These are phyloP conservation scores for Boletus coffeatus DNA, from an alignment of 1,284 basidiomycete species.

Conservation along the genomic window DNA sequence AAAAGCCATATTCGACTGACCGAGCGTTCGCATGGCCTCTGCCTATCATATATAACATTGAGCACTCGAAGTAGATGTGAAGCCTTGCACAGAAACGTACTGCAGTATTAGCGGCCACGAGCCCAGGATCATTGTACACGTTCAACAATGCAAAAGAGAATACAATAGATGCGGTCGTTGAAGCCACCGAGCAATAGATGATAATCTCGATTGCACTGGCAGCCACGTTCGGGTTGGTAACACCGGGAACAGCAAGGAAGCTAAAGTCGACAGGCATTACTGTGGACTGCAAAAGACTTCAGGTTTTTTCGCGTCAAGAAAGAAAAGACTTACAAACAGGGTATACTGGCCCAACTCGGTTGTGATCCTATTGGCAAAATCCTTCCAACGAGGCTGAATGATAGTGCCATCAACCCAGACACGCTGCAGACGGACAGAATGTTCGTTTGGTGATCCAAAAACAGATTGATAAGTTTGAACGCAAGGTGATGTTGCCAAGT, in stretches of 20 bases:
- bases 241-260: constrained; percentile 17
- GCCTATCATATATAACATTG: neutral
- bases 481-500: constrained; percentile 7
- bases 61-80: neutral
- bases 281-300: constrained; percentile 18
- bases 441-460: constrained; percentile 14
- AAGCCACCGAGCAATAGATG: constrained; percentile 14
- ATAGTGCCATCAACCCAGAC: constrained; percentile 25
- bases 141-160: constrained; percentile 19
- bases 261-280: constrained; percentile 19
- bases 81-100: constrained; percentile 7
- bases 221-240: neutral
- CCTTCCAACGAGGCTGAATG: constrained; percentile 22
- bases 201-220: constrained; percentile 7
- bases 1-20: constrained; percentile 5
- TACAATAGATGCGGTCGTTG: constrained; percentile 13
- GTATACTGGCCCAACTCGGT: constrained; percentile 47
- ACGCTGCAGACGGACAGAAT: constrained; percentile 13
- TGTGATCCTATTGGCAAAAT: constrained; percentile 39
- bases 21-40: constrained; percentile 4
- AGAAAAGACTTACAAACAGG: constrained; percentile 37
- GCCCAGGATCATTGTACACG: constrained; percentile 5
- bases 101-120: neutral
- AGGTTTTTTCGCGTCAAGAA: neutral
- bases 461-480: constrained; percentile 6